These are phyloP conservation scores for Globisporangium polare DNA, from an alignment of 352 stramenopile species.

Conservation along the genomic window DNA sequence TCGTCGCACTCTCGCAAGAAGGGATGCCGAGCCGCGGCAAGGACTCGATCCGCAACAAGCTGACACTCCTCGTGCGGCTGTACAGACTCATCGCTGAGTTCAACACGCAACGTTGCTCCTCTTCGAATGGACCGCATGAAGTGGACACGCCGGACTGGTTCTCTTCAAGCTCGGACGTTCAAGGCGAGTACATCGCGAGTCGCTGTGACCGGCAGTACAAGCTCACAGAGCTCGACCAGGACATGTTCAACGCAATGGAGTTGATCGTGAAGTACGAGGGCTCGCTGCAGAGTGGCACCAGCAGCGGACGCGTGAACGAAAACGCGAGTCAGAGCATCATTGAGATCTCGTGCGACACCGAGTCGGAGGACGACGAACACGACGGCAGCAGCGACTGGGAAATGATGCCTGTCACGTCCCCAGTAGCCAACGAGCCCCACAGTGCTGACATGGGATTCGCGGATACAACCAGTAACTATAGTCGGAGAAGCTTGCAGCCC, in stretches of 20 bases:
- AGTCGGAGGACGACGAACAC: neutral
- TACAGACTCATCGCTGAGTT: conserved; percentile 3
- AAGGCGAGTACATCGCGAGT: neutral
- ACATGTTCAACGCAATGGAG: conserved; percentile 1
- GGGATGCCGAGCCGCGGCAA: neutral
- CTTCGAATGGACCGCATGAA: neutral
- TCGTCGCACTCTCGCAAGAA: neutral
- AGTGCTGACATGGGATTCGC: neutral
- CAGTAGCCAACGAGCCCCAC: neutral
- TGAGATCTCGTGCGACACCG: conserved; percentile 2
- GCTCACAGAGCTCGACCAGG: conserved; percentile 2
- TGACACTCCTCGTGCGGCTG: neutral
- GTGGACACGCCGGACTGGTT: neutral
- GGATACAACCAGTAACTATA: too few species aligned
- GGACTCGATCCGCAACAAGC: neutral
- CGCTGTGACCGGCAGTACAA: neutral
- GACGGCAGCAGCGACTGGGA: neutral
- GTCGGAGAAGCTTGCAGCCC: too few species aligned
- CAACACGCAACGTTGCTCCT: neutral
- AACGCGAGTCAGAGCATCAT: neutral
- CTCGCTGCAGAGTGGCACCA: neutral
- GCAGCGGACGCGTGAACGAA: neutral
- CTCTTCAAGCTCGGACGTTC: neutral
- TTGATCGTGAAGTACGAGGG: neutral
- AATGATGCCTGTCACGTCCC: neutral